Conservation (phyloP, 2,329 filamentous ascomycete genomes). For the Tolypocladium ovalisporum region DNA sequence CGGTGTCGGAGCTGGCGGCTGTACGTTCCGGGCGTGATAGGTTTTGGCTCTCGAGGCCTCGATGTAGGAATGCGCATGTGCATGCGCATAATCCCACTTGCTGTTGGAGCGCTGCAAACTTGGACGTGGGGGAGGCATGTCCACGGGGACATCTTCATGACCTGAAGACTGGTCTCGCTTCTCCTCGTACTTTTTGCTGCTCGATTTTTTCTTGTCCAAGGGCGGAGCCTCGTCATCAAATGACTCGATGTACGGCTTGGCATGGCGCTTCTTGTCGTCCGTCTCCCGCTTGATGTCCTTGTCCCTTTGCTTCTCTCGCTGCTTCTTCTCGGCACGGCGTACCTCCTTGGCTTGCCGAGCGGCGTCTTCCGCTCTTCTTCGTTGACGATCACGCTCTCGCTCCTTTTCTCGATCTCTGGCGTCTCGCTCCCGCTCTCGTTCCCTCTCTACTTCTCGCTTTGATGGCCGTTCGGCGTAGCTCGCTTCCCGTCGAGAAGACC, state of each 20-base stretch:
- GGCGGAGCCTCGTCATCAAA: conserved; percentile 17
- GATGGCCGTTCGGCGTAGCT: conserved; percentile 36
- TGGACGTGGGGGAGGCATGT: conserved; percentile 10
- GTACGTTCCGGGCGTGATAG: conserved; percentile 11
- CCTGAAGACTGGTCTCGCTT: conserved; percentile 22
- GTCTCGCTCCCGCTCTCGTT: conserved; percentile 12
- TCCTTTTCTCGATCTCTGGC: conserved; percentile 7
- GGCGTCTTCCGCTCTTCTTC: conserved; percentile 11
- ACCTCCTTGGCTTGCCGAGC: conserved; percentile 19
- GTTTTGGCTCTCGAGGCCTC: conserved; percentile 17
- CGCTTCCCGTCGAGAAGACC: conserved; percentile 31
- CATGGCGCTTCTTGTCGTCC: conserved; percentile 24
- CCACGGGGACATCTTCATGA: conserved; percentile 18
- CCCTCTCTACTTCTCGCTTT: conserved; percentile 30
- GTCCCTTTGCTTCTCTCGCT: conserved; percentile 21
- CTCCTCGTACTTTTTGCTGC: conserved; percentile 27
- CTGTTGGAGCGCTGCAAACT: conserved; percentile 12
- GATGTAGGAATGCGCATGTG: conserved; percentile 21
- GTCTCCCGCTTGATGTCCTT: conserved; percentile 26
- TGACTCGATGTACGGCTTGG: conserved; percentile 23
- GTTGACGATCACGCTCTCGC: conserved; percentile 11
- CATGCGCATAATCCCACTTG: conserved; percentile 13
- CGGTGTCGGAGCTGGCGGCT: conserved; percentile 24
- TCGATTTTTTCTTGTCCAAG: conserved; percentile 26
- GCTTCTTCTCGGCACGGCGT: conserved; percentile 22